A percentile compares a stretch with the other conserved stretches of the same genome.
Evolutionary conservation across 2,329 filamentous ascomycete genomes (phyloP).

Genomic region (Stachybotrys chartarum): DNA sequence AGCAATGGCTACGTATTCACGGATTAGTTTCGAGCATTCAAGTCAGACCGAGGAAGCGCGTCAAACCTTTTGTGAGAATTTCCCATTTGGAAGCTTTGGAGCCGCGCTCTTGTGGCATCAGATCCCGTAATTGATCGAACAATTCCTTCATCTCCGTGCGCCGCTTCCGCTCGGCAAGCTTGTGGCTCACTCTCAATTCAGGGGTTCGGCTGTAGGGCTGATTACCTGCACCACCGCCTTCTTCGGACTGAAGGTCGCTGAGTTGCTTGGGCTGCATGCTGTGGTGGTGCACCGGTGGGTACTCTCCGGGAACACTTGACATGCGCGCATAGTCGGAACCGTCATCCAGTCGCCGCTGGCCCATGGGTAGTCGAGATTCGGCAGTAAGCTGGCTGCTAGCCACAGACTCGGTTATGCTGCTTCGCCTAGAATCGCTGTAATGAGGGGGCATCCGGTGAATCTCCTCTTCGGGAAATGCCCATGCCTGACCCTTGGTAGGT

Average conservation of each 20-base stretch:
- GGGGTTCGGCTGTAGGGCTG: slow-evolving; percentile 80
- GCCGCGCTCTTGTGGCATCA: slow-evolving; percentile 73
- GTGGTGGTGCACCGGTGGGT: slow-evolving; percentile 62
- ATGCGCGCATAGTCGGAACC: slow-evolving; percentile 41
- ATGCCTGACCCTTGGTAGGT: slow-evolving; percentile 75
- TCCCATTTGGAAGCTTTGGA: slow-evolving; percentile 89
- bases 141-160: slow-evolving; percentile 84
- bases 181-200: slow-evolving; percentile 76
- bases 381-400: slow-evolving; percentile 74
- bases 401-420: slow-evolving; percentile 69
- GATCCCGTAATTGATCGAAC: slow-evolving; percentile 71
- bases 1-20: slow-evolving; percentile 42
- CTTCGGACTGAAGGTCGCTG: slow-evolving; percentile 56
- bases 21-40: slow-evolving; percentile 6
- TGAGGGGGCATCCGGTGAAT: slow-evolving; percentile 45
- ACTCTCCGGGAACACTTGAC: slow-evolving; percentile 45
- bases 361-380: slow-evolving; percentile 63
- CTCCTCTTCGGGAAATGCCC: slow-evolving; percentile 74
- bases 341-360: slow-evolving; percentile 67
- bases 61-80: slow-evolving; percentile 73
- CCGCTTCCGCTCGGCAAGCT: slow-evolving; percentile 76
- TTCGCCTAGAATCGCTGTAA: slow-evolving; percentile 61
- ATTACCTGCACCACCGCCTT: slow-evolving; percentile 43
- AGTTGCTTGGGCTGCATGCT: slow-evolving; percentile 68
- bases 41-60: not conserved